Base-by-base conservation (phyloP, 805 yeast genomes). In the Barnettozyma vustinii region DNA sequence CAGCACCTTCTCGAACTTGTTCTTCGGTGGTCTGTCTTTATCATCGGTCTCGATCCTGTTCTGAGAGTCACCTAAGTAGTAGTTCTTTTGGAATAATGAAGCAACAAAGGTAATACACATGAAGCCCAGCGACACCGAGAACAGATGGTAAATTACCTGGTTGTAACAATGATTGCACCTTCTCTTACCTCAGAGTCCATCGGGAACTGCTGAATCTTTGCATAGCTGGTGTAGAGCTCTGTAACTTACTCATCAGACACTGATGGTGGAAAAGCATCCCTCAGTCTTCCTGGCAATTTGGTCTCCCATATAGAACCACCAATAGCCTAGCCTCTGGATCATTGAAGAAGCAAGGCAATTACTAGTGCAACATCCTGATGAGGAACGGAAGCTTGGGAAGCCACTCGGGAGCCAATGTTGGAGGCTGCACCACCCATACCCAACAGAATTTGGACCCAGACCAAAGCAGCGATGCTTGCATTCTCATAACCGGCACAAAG, bases 281-380 rank as follows among this genome's bases (percentile, higher is more conserved):
- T 56, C 48, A 71, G 57, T 35, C 60, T 56, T 5, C n/a, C 51
- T 9, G 68, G 69, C 50, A 69, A 45, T 50, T 67, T 67, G 7
- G 62, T 54, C 48, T 59, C 51, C 62, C 66, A 65, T 37, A 72
- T 60, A n/a, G 73, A 68, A 50, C 65, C 67, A n/a, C 74, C 75
- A 44, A 70, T 60, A 20, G 72, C 66, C 42, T 61, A 60, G 45
- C 73, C 75, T 19, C 58, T 51, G 6, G 65, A 53, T 56, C 61
- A 64, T 40, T 70, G 55, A 33, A 62, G 58, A 35, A 70, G 51
- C 27, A 71, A 46, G 1, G 73, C 61, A 37, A 71, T 65, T 47
- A 65, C 63, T 51, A 65, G 56, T 16, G 74, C 67, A 50, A 68
- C 59, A 57, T 68, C 72, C 44, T 68, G 68, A 52, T 65, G 67